These are phyloP conservation scores for Monosporascus sp. DNA, from an alignment of 2,329 filamentous ascomycete species.

Conservation along the genomic window DNA sequence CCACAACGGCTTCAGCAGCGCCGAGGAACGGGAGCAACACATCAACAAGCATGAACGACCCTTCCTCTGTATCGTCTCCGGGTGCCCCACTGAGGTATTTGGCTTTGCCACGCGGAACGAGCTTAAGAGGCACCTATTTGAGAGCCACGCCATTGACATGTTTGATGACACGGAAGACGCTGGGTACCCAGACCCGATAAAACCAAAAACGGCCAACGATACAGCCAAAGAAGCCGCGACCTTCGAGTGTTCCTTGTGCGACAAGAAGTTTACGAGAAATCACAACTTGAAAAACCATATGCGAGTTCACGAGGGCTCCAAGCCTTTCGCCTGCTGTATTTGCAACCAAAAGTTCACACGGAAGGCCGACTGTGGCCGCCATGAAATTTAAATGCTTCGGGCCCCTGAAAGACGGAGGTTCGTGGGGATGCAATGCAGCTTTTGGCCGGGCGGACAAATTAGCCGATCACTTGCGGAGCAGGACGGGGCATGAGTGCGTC, in stretches of 20 bases:
- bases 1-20: conserved; percentile 30
- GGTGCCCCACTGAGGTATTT: conserved; percentile 26
- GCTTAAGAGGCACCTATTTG: conserved; percentile 26
- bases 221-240: conserved; percentile 3
- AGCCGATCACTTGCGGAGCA: conserved; percentile 13
- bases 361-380: conserved; percentile 11
- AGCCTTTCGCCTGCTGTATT: conserved; percentile 11
- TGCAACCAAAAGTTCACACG: conserved; percentile 14
- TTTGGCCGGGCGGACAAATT: conserved; percentile 17
- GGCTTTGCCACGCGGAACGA: conserved; percentile 30
- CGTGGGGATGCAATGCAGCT: conserved; percentile 17
- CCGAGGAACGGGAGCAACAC: conserved; percentile 25
- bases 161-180: conserved; percentile 6
- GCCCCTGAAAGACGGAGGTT: conserved; percentile 11
- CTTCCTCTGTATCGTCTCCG: conserved; percentile 27
- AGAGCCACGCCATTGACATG: conserved; percentile 14
- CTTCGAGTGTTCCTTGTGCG: conserved; percentile 10
- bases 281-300: conserved; percentile 16
- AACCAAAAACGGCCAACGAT: neutral
- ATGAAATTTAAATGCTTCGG: conserved; percentile 17
- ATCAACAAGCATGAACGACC: conserved; percentile 30
- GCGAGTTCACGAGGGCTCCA: conserved; percentile 12
- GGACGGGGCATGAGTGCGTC: conserved; percentile 14
- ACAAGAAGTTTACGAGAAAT: conserved; percentile 15
- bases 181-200: conserved; percentile 14